Evolutionary conservation across 2,329 filamentous ascomycete species (phyloP).

Genomic region (Huntiella abstrusa): DNA sequence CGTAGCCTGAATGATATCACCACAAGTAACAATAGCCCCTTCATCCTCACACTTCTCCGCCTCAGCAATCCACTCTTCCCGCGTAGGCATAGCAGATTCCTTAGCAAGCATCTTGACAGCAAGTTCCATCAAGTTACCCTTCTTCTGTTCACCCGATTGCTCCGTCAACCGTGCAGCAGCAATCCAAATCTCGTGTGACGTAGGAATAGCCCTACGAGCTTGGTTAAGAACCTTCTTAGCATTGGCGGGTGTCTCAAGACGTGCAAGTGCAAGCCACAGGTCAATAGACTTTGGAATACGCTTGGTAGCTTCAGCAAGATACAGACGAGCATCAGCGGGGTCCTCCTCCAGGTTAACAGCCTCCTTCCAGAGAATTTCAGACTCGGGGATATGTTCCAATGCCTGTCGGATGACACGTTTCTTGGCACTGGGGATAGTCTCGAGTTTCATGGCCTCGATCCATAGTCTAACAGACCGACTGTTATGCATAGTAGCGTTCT

Average conservation of each 20-base stretch:
- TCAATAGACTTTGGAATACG: slow-evolving; percentile 88
- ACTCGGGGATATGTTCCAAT: slow-evolving; percentile 81
- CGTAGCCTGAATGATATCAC: slow-evolving; percentile 78
- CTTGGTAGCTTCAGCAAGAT: slow-evolving; percentile 88
- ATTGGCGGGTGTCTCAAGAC: slow-evolving; percentile 74
- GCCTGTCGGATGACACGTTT: slow-evolving; percentile 87
- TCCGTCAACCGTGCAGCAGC: slow-evolving; percentile 82
- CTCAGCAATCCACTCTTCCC: slow-evolving; percentile 91
- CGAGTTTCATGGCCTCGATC: slow-evolving; percentile 89
- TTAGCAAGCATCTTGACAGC: slow-evolving; percentile 75
- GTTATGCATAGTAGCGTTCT: slow-evolving; percentile 82
- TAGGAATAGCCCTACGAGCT: slow-evolving; percentile 82
- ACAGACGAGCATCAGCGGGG: slow-evolving; percentile 64
- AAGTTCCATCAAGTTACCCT: slow-evolving; percentile 86
- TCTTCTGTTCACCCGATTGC: slow-evolving; percentile 58
- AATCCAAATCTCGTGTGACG: slow-evolving; percentile 92
- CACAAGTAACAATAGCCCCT: slow-evolving; percentile 69
- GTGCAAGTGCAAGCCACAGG: slow-evolving; percentile 82
- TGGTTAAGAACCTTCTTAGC: slow-evolving; percentile 91
- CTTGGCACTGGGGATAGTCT: slow-evolving; percentile 64
- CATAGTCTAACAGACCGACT: slow-evolving; percentile 74
- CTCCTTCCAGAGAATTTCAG: slow-evolving; percentile 94
- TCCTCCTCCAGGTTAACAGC: slow-evolving; percentile 91
- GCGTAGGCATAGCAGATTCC: slow-evolving; percentile 88
- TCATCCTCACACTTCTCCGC: slow-evolving; percentile 91